A percentile compares a stretch with the other conserved stretches of the same genome.
These are phyloP conservation scores for Aureobasidium leucospermi DNA, from an alignment of 2,329 filamentous ascomycete genomes.

Conservation along the genomic window DNA sequence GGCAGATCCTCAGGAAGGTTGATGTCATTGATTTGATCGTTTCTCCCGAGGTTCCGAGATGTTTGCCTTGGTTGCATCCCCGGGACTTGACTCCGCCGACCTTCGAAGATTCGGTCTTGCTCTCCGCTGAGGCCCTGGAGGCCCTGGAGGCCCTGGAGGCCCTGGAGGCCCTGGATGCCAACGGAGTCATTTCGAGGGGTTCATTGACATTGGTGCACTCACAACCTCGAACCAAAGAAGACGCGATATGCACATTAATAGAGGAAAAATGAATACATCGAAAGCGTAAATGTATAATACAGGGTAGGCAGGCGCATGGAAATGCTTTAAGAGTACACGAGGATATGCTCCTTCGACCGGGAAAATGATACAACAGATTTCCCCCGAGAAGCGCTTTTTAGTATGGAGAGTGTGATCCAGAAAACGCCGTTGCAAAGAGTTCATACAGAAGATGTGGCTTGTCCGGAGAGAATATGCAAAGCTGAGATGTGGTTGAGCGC, in stretches of 20 bases:
- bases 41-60: not conserved
- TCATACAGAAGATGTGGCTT: not conserved
- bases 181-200: not conserved
- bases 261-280: not conserved
- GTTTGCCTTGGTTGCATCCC: conserved; percentile 1
- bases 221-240: not conserved
- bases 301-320: not conserved
- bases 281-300: conserved; percentile 12
- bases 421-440: conserved; percentile 3
- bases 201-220: not conserved
- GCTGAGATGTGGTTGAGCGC: not conserved
- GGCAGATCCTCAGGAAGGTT: not conserved
- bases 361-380: not conserved
- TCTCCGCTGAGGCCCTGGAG: no score
- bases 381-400: not conserved
- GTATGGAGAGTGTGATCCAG: conserved; percentile 9
- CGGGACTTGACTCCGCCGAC: not conserved
- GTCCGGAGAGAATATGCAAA: not conserved
- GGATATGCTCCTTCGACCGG: not conserved
- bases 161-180: no score
- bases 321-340: conserved; percentile 8
- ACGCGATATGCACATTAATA: not conserved
- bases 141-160: no score
- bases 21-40: not conserved
- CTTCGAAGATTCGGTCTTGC: no score